phyloP scores from a whole-genome alignment of 805 yeast species.

The Tetrapisispora arboricola region DNA sequence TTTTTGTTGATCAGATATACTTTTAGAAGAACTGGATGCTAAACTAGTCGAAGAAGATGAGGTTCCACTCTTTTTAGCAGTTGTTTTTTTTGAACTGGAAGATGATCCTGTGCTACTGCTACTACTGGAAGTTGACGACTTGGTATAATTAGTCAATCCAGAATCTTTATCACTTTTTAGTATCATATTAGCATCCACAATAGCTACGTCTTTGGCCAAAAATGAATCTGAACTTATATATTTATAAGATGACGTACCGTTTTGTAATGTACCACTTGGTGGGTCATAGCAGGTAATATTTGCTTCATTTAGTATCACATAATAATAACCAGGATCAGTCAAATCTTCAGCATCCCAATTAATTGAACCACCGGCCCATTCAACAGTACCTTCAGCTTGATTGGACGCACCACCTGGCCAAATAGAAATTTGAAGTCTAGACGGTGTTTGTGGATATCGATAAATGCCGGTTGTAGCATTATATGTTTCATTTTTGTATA shows the following conservation, averaged over 20 bases:
- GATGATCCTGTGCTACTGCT: slow-evolving; percentile 3
- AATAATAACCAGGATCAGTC: slow-evolving; percentile 69
- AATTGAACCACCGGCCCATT: slow-evolving; percentile 83
- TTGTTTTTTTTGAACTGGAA: slow-evolving; percentile 1
- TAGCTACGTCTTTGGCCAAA: slow-evolving; percentile 39
- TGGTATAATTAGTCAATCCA: slow-evolving; percentile 46
- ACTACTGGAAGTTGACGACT: not conserved
- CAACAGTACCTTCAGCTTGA: slow-evolving; percentile 52
- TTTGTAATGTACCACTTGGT: slow-evolving; percentile 42
- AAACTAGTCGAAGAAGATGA: not conserved
- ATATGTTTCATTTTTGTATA: slow-evolving; percentile 49
- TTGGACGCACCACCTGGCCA: slow-evolving; percentile 67
- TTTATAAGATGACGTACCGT: slow-evolving; percentile 42
- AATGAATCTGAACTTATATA: slow-evolving; percentile 42
- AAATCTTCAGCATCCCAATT: slow-evolving; percentile 77
- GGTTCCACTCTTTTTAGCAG: not conserved
- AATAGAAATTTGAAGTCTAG: slow-evolving; percentile 59
- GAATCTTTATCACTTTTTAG: slow-evolving; percentile 51
- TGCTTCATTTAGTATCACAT: slow-evolving; percentile 50
- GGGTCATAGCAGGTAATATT: slow-evolving; percentile 62
- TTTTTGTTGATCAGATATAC: not conserved
- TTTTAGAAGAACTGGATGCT: not conserved
- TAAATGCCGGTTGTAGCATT: slow-evolving; percentile 50
- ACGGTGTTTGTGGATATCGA: slow-evolving; percentile 63
- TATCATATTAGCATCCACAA: slow-evolving; percentile 53